phyloP scores from a whole-genome alignment of 208 protist species.

The Wallacemonas sp. region DNA sequence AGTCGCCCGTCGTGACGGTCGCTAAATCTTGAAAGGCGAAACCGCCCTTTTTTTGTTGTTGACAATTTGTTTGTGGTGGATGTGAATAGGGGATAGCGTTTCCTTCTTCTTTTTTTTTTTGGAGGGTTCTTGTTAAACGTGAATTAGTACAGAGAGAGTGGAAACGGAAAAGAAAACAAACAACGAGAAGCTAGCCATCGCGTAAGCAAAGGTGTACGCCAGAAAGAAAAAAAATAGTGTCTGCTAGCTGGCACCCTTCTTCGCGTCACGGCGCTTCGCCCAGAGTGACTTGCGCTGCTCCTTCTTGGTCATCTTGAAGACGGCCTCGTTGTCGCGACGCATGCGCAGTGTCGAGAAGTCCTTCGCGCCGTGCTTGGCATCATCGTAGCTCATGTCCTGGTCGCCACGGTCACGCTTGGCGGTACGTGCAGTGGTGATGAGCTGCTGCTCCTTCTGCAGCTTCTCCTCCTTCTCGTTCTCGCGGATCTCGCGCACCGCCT shows the following conservation, averaged over 20 bases:
- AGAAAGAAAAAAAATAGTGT: conserved; percentile 14
- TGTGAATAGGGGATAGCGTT: too few species aligned
- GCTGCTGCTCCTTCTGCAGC: conserved; percentile 67
- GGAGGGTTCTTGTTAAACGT: too few species aligned
- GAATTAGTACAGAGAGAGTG: too few species aligned
- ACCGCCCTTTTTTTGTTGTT: too few species aligned
- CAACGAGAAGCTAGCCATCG: neutral
- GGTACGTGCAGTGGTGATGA: conserved; percentile 65
- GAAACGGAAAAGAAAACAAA: neutral
- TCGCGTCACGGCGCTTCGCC: conserved; percentile 80
- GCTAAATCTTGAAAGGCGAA: too few species aligned
- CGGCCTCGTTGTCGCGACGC: conserved; percentile 84
- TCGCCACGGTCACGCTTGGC: conserved; percentile 80
- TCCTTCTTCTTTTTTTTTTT: too few species aligned
- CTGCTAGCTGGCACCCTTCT: conserved; percentile 18
- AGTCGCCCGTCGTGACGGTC: too few species aligned
- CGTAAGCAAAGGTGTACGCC: neutral
- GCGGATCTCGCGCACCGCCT: conserved; percentile 86
- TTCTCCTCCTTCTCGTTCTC: conserved; percentile 87
- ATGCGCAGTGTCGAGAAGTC: conserved; percentile 88
- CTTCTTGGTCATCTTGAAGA: conserved; percentile 91
- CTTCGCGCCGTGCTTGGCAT: conserved; percentile 72
- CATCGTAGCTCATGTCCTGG: conserved; percentile 86
- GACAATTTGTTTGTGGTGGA: too few species aligned
- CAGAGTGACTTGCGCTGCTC: conserved; percentile 85